Evolutionary conservation across 1,139 yeast species (phyloP).

Genomic region (Suhomyces kunorum): DNA sequence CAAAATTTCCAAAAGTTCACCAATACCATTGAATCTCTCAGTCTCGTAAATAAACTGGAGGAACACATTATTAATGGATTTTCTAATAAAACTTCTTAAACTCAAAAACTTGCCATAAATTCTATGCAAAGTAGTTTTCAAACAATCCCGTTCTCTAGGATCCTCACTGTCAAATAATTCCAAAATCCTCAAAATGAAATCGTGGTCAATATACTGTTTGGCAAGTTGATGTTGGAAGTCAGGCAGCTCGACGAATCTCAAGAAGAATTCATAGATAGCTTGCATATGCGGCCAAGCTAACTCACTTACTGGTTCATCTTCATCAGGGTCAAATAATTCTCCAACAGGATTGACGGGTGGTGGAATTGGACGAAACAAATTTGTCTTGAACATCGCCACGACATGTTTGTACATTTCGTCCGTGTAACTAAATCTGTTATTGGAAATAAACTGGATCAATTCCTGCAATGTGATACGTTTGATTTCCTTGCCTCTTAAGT

Average conservation of each 20-base stretch:
- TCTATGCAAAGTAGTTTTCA: conserved; percentile 92
- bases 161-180: conserved; percentile 96
- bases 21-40: conserved; percentile 93
- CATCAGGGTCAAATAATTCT: conserved; percentile 95
- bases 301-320: conserved; percentile 96
- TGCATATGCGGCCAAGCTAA: conserved; percentile 99
- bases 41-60: conserved; percentile 94
- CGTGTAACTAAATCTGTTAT: conserved; percentile 79
- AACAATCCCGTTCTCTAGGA: conserved; percentile 91
- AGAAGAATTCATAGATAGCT: conserved; percentile 88
- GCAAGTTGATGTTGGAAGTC: conserved; percentile 94
- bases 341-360: conserved; percentile 98
- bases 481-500: conserved; percentile 88
- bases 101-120: conserved; percentile 94
- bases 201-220: conserved; percentile 90
- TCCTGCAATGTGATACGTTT: conserved; percentile 86
- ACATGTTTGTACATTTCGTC: conserved; percentile 90
- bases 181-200: conserved; percentile 74
- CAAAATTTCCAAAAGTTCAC: conserved; percentile 88
- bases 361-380: conserved; percentile 92
- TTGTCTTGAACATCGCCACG: conserved; percentile 84
- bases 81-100: conserved; percentile 86
- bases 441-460: conserved; percentile 81
- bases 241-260: conserved; percentile 90
- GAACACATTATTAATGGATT: conserved; percentile 88